phyloP scores from a whole-genome alignment of 257 asterid genomes.

The Dorcoceras hygrometricum region DNA sequence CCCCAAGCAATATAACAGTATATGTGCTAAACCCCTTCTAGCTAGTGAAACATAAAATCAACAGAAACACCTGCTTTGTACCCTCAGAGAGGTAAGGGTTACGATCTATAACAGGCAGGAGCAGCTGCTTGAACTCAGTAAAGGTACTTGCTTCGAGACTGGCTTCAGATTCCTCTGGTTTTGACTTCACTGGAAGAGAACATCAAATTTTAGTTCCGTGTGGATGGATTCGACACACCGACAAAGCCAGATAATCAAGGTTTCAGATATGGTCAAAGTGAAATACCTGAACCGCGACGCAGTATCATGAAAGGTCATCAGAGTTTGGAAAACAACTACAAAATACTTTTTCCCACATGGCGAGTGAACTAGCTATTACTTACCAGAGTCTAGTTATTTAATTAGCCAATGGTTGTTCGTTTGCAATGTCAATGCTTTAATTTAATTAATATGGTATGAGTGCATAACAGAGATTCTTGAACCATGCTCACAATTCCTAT shows the following conservation, averaged over 20 bases:
- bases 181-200: slow-evolving; percentile 50
- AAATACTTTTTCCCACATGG: not conserved
- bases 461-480: not conserved
- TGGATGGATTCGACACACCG: not conserved
- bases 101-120: slow-evolving; percentile 84
- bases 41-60: not conserved
- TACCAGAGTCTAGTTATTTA: not conserved
- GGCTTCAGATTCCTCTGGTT: slow-evolving; percentile 48
- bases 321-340: not conserved
- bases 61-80: slow-evolving; percentile 65
- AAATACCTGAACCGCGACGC: not conserved
- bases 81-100: slow-evolving; percentile 94
- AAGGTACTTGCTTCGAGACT: slow-evolving; percentile 50
- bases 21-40: not conserved
- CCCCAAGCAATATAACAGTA: not conserved
- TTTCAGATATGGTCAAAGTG: not conserved
- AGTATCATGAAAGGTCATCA: not conserved
- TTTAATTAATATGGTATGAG: too few relatives aligned
- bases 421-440: not conserved
- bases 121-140: slow-evolving; percentile 76
- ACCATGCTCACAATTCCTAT: not conserved
- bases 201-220: slow-evolving; percentile 10
- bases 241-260: slow-evolving; percentile 9
- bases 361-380: not conserved
- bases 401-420: too few relatives aligned